A percentile compares a stretch with the other conserved stretches of the same genome.
phyloP scores from a whole-genome alignment of 148 eudicot genomes.

The Silene conica region DNA sequence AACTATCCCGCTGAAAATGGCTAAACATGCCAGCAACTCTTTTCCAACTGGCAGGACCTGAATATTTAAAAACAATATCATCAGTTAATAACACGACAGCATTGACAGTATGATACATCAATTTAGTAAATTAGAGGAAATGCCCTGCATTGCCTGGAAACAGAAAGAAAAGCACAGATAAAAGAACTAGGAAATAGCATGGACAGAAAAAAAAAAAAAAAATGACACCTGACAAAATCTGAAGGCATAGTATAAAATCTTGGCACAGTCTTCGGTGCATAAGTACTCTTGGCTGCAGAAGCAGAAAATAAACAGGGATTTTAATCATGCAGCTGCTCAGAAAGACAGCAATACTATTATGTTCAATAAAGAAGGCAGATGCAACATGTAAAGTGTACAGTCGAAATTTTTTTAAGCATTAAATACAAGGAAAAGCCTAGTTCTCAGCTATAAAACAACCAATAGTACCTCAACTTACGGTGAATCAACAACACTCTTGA shows the following conservation, averaged over 20 bases:
- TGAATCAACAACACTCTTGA: neutral
- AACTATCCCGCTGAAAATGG: constrained; percentile 54
- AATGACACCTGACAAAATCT: constrained; percentile 65
- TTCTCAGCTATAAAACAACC: neutral
- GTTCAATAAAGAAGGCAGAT: too few relatives aligned
- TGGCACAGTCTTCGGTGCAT: constrained; percentile 54
- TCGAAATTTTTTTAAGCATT: neutral
- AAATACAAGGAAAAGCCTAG: neutral
- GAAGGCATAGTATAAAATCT: constrained; percentile 46
- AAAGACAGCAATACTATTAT: neutral
- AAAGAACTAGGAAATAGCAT: neutral
- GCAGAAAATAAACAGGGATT: constrained; percentile 3
- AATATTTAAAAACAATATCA: constrained; percentile 13
- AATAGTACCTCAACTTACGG: neutral
- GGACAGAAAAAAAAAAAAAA: neutral
- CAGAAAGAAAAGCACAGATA: neutral
- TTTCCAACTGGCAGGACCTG: constrained; percentile 80
- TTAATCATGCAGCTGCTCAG: neutral
- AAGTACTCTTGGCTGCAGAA: constrained; percentile 38
- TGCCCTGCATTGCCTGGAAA: neutral
- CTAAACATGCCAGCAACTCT: constrained; percentile 72
- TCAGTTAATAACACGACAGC: neutral
- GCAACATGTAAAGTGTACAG: too few relatives aligned
- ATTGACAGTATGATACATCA: neutral
- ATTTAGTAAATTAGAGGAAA: neutral